Evolutionary conservation across 148 eudicot species (phyloP).

Genomic region (Diospyros lotus): DNA sequence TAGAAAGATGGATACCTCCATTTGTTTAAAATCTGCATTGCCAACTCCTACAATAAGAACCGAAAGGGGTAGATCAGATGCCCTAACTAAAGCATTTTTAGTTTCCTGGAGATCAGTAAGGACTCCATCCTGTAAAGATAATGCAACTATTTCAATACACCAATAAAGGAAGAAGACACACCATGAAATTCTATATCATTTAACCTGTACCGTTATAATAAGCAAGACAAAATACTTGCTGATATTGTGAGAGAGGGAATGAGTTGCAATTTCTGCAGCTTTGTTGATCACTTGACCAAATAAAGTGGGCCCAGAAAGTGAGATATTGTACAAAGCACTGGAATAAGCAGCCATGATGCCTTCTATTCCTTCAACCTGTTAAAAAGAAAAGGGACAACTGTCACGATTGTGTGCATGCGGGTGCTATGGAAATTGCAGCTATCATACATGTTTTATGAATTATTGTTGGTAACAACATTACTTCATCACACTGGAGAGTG

Average conservation of each 20-base stretch:
- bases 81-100: slow-evolving; percentile 69
- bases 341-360: slow-evolving; percentile 89
- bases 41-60: slow-evolving; percentile 94
- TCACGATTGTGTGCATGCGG: too few species aligned
- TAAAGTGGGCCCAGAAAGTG: slow-evolving; percentile 84
- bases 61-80: slow-evolving; percentile 85
- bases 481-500: neutral
- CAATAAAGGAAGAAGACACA: neutral
- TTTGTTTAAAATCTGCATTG: slow-evolving; percentile 74
- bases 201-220: slow-evolving; percentile 68
- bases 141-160: slow-evolving; percentile 2
- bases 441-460: neutral
- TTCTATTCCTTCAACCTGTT: slow-evolving; percentile 81
- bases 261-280: slow-evolving; percentile 77
- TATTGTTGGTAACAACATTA: neutral
- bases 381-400: neutral
- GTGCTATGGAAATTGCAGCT: neutral
- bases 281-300: slow-evolving; percentile 69
- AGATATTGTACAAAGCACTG: slow-evolving; percentile 48
- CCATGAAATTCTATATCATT: neutral
- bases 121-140: slow-evolving; percentile 65
- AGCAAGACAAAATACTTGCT: slow-evolving; percentile 73
- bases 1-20: slow-evolving; percentile 57
- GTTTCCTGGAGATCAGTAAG: slow-evolving; percentile 86
- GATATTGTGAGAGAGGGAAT: slow-evolving; percentile 38